Base-by-base conservation (phyloP, 139 green algal species). In the Desmodesmus armatus region DNA sequence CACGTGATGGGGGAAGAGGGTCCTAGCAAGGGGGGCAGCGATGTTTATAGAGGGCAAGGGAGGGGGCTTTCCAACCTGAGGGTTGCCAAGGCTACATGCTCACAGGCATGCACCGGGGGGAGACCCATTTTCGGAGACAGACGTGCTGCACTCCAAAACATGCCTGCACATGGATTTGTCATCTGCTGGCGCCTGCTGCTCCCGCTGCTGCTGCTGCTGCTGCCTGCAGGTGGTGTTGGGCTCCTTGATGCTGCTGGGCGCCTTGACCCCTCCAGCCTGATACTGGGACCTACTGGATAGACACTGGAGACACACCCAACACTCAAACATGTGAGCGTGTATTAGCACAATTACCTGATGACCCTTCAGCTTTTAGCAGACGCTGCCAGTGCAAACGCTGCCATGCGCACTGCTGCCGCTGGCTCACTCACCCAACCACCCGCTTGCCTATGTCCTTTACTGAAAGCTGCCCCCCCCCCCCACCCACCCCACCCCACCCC, bases 251-350 rank as follows among this genome's bases (percentile, higher is more conserved):
- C 35, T 15, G 62, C 78, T 37, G 78, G 78, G 0, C 21, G 11
- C 25, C 29, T 84, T 27, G 35, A 63, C 27, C 41, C 41, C 35
- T 65, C 23, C 29, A 44, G 29, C 66, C 2, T 67, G 19, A 15
- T 86, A 86, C 67, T 86, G 80, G 80, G 41, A 69, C 13, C 5
- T 55, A 3, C 80, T 86, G 35, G 80, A 86, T 15, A 9, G 6
- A 0, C 80, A 86, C 40, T 86, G 51, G 44, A 86, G 31, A 60
- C 40, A 7, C 51, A 67, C 67, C 80, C 66, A 9, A 35, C 49
- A 23, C 33, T 86, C 80, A 86, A 86, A 44, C 78, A 84, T 41
- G 78, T 84, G 63, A 84, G 63, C 51, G 58, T 31, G 49, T 41
- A 40, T 9, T 21, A 49, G 33, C 67, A 27, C 35, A 49, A 49